Evolutionary conservation across 2,329 filamentous ascomycete species (phyloP).

Genomic region (Myrmaecium sp.): DNA sequence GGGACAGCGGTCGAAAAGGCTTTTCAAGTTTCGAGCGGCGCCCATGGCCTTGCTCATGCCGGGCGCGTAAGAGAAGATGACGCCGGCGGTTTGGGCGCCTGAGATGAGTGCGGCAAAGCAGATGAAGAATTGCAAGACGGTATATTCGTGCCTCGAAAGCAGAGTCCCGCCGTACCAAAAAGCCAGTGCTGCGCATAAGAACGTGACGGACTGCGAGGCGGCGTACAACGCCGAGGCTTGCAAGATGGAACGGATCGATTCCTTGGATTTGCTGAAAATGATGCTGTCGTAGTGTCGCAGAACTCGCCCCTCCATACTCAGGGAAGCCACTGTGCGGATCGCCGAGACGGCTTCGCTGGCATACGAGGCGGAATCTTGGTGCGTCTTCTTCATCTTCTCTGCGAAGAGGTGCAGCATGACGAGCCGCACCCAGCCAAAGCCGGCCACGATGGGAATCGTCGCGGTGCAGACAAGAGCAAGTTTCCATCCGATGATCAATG

Average conservation of each 20-base stretch:
- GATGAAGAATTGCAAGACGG: constrained; percentile 73
- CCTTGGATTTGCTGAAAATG: constrained; percentile 18
- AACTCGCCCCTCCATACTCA: constrained; percentile 71
- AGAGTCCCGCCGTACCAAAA: constrained; percentile 85
- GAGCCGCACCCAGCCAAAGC: constrained; percentile 69
- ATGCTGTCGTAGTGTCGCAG: constrained; percentile 56
- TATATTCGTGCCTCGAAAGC: constrained; percentile 54
- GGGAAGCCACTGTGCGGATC: constrained; percentile 75
- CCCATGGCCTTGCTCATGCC: constrained; percentile 90
- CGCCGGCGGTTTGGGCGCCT: constrained; percentile 72
- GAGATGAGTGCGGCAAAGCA: constrained; percentile 74
- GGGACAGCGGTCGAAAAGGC: constrained; percentile 67
- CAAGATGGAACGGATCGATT: constrained; percentile 25
- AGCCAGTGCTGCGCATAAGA: constrained; percentile 59
- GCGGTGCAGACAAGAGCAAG: constrained; percentile 63
- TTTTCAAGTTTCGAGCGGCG: constrained; percentile 64
- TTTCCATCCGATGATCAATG: constrained; percentile 65
- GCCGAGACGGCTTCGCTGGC: constrained; percentile 80
- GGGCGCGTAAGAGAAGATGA: constrained; percentile 74
- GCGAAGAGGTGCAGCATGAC: constrained; percentile 67
- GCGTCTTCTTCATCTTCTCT: constrained; percentile 56
- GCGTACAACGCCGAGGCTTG: constrained; percentile 65
- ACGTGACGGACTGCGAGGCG: constrained; percentile 62
- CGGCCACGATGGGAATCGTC: constrained; percentile 56
- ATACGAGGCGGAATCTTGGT: constrained; percentile 63